Evolutionary conservation across 495 filamentous ascomycete species (phyloP).

Genomic region (Platismatia glauca): DNA sequence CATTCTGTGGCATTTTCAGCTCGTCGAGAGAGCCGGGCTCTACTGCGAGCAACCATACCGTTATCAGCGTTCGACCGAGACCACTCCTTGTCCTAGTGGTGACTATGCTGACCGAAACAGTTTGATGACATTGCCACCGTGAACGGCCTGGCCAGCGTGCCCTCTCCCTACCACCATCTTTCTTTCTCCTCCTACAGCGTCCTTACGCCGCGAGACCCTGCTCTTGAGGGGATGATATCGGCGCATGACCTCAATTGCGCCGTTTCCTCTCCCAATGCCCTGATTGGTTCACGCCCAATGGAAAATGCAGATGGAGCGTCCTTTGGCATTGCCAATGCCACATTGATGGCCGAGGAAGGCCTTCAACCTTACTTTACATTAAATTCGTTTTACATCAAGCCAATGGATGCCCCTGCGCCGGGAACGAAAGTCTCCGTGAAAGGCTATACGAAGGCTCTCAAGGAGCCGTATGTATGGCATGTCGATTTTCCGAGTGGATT

Average conservation of each 20-base stretch:
- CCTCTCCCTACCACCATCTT: conserved; percentile 19
- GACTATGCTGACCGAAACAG: conserved; percentile 7
- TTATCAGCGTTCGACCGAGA: background rate
- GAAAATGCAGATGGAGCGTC: conserved; percentile 15
- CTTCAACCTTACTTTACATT: conserved; percentile 16
- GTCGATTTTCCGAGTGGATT: conserved; percentile 17
- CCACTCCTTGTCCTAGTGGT: background rate
- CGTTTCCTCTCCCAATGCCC: conserved; percentile 27
- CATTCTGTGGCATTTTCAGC: background rate
- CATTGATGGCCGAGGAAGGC: conserved; percentile 1
- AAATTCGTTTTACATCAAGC: conserved; percentile 27
- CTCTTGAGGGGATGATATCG: conserved; percentile 7
- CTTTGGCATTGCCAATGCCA: conserved; percentile 20
- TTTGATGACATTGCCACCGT: conserved; percentile 24
- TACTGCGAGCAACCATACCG: background rate
- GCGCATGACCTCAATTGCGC: conserved; percentile 24
- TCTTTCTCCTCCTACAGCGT: conserved; percentile 17
- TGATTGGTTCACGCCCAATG: conserved; percentile 26
- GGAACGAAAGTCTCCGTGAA: conserved; percentile 18
- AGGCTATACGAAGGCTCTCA: conserved; percentile 16
- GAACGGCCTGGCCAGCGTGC: conserved; percentile 14
- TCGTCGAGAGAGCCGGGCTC: background rate
- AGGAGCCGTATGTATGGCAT: background rate
- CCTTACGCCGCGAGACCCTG: conserved; percentile 18
- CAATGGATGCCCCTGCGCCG: conserved; percentile 25